Evolutionary conservation across 352 stramenopile genomes (phyloP), one percentile per base, ranked within the genome.

Genomic region (Peronospora belbahrii): DNA sequence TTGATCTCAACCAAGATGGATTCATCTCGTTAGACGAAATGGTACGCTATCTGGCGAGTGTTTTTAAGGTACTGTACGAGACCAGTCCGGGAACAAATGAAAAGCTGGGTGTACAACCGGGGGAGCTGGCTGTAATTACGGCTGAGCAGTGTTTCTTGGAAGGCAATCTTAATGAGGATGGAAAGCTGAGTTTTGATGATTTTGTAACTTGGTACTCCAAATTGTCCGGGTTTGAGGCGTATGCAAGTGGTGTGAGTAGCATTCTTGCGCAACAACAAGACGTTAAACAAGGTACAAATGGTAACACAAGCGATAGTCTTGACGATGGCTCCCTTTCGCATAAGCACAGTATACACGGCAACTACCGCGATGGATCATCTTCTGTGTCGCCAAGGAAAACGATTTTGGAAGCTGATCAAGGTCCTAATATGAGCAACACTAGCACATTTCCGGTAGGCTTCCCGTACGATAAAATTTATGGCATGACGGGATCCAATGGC

Each of bases 11-110:
- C 49, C 73, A 88, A 18, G 79, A 95, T 46, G 83, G 82, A 0
- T 82, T 78, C 28, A 90, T 95, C 22, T 83, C 74, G 2, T 32
- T 90, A n/a, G 78, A 89, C n/a, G 85, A 95, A 48, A 94, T 95
- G 85, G 67, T 71, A 27, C 75, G 77, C 15, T 95, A 95, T 45
- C 52, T 95, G 10, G 70, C 67, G 1, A 79, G 74, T 25, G 83
- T 95, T 15, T 96, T 95, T 35, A 89, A 88, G 45, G 75, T 95
- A 10, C 47, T 94, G 28, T 95, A 89, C 47, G 78, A 89, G 43
- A 88, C 81, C 3, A 93, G 67, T 34, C 64, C 78, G 0, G 72
- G 69, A 0, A 86, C 73, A 6, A 50, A 70, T 10, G 55, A 62
- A 18, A 77, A 72, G 18, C 59, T 92, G 4, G 74, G 72, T 1